These are phyloP conservation scores for Akanthomyces lecanii DNA, from an alignment of 2,329 filamentous ascomycete species.

Conservation along the genomic window DNA sequence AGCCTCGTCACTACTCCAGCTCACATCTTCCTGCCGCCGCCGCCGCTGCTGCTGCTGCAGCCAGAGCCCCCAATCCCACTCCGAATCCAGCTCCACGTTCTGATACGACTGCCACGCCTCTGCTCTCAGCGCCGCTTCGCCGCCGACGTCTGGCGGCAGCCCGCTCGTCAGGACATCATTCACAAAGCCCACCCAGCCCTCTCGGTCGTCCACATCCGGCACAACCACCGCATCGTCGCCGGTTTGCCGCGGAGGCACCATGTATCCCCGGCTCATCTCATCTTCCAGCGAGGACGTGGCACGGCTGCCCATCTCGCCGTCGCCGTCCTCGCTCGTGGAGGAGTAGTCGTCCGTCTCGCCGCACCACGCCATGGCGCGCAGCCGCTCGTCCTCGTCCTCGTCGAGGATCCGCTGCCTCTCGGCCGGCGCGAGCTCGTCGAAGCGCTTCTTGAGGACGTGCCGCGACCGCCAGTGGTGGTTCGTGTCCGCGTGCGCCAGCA, in stretches of 20 bases:
- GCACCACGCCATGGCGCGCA: conserved; percentile 33
- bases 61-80: conserved; percentile 25
- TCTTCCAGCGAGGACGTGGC: conserved; percentile 26
- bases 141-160: conserved; percentile 21
- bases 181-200: conserved; percentile 27
- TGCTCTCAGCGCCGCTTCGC: conserved; percentile 25
- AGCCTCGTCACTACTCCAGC: conserved; percentile 11
- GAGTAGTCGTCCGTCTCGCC: conserved; percentile 22
- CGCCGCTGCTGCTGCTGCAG: conserved; percentile 19
- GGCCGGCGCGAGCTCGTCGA: conserved; percentile 33
- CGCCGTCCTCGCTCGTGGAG: background rate
- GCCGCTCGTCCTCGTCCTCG: conserved; percentile 32
- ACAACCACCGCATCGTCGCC: conserved; percentile 13
- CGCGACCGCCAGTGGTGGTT: conserved; percentile 39
- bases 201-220: conserved; percentile 21
- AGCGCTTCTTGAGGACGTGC: conserved; percentile 44
- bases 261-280: conserved; percentile 32
- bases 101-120: conserved; percentile 24
- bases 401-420: conserved; percentile 37
- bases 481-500: conserved; percentile 28
- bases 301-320: background rate
- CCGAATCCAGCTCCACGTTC: conserved; percentile 16
- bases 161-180: conserved; percentile 23
- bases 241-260: conserved; percentile 23
- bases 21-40: conserved; percentile 11